phyloP scores from a whole-genome alignment of 78 protist species.

The Blattamonas nauphoetae region DNA sequence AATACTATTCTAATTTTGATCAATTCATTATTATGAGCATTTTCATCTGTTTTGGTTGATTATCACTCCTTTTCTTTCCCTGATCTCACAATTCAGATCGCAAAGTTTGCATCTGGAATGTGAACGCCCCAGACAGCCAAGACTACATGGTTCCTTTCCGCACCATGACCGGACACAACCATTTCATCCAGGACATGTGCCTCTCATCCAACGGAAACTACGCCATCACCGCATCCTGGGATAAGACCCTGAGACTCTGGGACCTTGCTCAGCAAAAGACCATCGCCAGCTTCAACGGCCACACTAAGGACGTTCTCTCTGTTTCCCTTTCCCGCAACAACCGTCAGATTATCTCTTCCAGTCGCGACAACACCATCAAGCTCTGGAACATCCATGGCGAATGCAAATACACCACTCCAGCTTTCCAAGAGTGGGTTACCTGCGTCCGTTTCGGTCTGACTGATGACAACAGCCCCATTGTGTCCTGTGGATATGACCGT shows the following conservation, averaged over 20 bases:
- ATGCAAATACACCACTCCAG: neutral
- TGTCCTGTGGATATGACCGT: conserved; percentile 4
- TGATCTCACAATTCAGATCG: no score
- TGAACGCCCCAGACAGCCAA: no score
- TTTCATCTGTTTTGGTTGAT: no score
- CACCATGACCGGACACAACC: no score
- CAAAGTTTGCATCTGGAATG: no score
- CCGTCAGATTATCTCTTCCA: conserved; percentile 22
- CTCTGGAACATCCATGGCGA: conserved; percentile 33
- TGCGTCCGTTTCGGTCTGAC: neutral
- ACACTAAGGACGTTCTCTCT: conserved; percentile 7
- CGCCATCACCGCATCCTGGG: conserved; percentile 32
- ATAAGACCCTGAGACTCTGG: conserved; percentile 23
- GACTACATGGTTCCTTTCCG: no score
- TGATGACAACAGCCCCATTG: neutral
- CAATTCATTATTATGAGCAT: no score
- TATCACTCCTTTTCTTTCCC: no score
- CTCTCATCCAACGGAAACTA: conserved; percentile 21
- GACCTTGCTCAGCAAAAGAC: neutral
- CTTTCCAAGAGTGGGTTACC: conserved; percentile 15
- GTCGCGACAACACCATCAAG: conserved; percentile 28
- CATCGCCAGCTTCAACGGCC: conserved; percentile 9
- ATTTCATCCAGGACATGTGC: neutral
- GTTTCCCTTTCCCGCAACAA: conserved; percentile 27
- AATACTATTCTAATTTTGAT: no score